phyloP scores from a whole-genome alignment of 2,329 filamentous ascomycete species.

The Aspergillus phoenicis region DNA sequence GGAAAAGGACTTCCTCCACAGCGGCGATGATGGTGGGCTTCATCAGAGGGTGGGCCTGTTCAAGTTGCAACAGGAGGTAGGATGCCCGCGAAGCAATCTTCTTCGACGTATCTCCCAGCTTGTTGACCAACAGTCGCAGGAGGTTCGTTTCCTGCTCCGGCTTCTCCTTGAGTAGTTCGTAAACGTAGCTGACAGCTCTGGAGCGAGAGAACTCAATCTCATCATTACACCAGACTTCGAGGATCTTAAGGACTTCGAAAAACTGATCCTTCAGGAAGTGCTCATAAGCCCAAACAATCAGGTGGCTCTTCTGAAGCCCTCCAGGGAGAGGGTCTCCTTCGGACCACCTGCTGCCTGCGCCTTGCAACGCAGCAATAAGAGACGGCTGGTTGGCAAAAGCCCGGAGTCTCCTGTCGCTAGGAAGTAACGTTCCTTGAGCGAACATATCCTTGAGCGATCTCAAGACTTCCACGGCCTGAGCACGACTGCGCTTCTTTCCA shows the following conservation, averaged over 20 bases:
- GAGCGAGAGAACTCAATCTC: constrained; percentile 92
- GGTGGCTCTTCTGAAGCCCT: constrained; percentile 71
- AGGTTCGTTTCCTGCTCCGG: constrained; percentile 97
- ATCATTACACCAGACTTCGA: constrained; percentile 92
- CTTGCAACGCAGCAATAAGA: constrained; percentile 70
- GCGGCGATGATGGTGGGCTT: constrained; percentile 82
- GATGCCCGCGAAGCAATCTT: constrained; percentile 95
- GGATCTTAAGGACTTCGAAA: constrained; percentile 87
- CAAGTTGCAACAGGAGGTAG: constrained; percentile 87
- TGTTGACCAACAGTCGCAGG: constrained; percentile 88
- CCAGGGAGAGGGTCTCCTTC: constrained; percentile 71
- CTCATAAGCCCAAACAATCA: constrained; percentile 89
- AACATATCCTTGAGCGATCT: constrained; percentile 92
- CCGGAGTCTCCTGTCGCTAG: constrained; percentile 76
- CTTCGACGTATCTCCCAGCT: constrained; percentile 90
- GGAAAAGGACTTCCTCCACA: constrained; percentile 86
- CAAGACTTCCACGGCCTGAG: constrained; percentile 88
- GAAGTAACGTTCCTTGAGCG: constrained; percentile 82
- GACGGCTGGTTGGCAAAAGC: constrained; percentile 79
- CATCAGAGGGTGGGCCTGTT: constrained; percentile 89
- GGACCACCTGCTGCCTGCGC: constrained; percentile 65
- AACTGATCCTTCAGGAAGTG: constrained; percentile 94
- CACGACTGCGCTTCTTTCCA: constrained; percentile 90
- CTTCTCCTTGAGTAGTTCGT: constrained; percentile 88
- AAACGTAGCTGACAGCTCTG: constrained; percentile 86